Evolutionary conservation across 352 stramenopile genomes (phyloP).

Genomic region (Phytophthora uliginosa): DNA sequence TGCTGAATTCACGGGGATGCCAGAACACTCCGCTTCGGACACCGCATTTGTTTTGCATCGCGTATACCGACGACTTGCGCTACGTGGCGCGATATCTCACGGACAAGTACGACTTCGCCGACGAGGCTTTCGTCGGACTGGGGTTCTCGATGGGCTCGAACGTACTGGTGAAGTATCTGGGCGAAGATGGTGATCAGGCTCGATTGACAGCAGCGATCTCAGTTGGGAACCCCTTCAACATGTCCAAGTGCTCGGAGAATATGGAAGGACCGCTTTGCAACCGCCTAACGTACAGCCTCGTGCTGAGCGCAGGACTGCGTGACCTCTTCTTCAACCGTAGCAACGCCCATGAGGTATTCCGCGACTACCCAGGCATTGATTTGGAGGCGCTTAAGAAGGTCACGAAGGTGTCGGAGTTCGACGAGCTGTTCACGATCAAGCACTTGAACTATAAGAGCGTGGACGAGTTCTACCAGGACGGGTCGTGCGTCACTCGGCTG

Average conservation of each 20-base stretch:
- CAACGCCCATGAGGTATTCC: constrained; percentile 74
- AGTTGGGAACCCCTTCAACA: constrained; percentile 78
- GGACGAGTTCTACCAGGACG: constrained; percentile 57
- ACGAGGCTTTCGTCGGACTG: constrained; percentile 53
- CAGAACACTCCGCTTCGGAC: constrained; percentile 63
- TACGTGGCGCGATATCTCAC: constrained; percentile 48
- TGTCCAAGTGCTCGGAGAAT: constrained; percentile 57
- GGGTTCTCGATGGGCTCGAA: constrained; percentile 84
- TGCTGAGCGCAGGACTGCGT: constrained; percentile 55
- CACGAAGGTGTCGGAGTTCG: constrained; percentile 34
- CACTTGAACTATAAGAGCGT: constrained; percentile 61
- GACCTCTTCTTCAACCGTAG: constrained; percentile 59
- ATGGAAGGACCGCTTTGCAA: constrained; percentile 60
- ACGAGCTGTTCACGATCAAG: constrained; percentile 70
- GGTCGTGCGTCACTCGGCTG: constrained; percentile 46
- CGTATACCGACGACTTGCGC: constrained; percentile 76
- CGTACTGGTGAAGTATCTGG: constrained; percentile 81
- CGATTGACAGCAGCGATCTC: constrained; percentile 62
- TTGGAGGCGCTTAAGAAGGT: constrained; percentile 26
- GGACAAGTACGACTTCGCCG: constrained; percentile 52
- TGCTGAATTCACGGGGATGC: constrained; percentile 75
- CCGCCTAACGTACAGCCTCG: constrained; percentile 63
- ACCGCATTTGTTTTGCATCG: constrained; percentile 64
- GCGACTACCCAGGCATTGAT: constrained; percentile 52
- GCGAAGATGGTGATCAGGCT: constrained; percentile 53